Conservation (phyloP, 2,329 filamentous ascomycete genomes). For the Microdochium trichocladiopsis region DNA sequence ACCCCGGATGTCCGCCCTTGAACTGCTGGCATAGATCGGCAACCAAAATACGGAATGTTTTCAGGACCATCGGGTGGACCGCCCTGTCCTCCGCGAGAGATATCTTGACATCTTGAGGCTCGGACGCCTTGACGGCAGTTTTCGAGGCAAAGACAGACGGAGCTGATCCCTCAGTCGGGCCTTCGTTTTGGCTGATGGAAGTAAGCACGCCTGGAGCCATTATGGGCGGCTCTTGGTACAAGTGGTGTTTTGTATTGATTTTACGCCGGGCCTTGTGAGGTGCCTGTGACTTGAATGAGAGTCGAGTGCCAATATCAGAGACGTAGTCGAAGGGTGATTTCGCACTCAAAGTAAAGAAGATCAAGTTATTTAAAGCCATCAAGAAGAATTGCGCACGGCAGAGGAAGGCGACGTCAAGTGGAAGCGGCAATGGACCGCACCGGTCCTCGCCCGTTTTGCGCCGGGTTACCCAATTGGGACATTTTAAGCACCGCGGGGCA, state of each 20-base stretch:
- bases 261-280: neutral
- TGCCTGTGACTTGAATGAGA: no score
- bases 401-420: no score
- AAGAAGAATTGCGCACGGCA: no score
- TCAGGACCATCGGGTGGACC: conserved; percentile 40
- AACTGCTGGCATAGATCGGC: conserved; percentile 66
- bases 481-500: neutral
- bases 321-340: no score
- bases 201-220: neutral
- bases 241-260: neutral
- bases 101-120: neutral
- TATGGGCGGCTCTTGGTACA: neutral
- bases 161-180: neutral
- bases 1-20: conserved; percentile 63
- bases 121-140: neutral
- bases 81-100: conserved; percentile 1
- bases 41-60: conserved; percentile 55
- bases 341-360: no score
- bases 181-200: neutral
- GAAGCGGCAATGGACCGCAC: neutral
- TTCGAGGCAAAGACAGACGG: neutral
- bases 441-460: neutral
- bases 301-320: no score
- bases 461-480: neutral
- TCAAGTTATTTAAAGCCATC: no score